Base-by-base conservation (phyloP, 2,329 filamentous ascomycete species). In the Parastagonospora avenae region DNA sequence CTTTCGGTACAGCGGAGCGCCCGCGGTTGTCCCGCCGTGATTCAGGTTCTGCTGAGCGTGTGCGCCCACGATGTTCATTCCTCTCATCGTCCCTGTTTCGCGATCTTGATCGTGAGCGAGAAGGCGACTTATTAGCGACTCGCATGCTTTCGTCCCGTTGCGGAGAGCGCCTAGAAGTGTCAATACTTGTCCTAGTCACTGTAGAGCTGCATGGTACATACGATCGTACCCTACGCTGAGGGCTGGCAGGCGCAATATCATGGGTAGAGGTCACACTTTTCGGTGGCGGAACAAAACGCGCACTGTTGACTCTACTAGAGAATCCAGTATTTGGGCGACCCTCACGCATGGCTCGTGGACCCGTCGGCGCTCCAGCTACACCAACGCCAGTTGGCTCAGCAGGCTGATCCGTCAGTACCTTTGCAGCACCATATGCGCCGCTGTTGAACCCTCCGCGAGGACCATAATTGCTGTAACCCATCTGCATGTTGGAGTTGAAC, bases 291-390 rank as follows among this genome's bases (percentile, higher is more conserved):
- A 62, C 61, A 46, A 60, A 68, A 43, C 68, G 63, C 24, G 52
- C 52, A 37, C 63, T 71, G 45, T 63, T 67, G 8, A 71, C 87
- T 71, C 81, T 74, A 63, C 89, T 84, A 58, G 86, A 83, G 46
- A 90, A 83, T 60, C 89, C 90, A 50, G 88, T 92, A 72, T 95
- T 95, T 44, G 90, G 89, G 9, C 92, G 79, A 28, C 92, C 91
- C 74, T 94, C 89, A 57, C 93, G 85, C 91, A 97, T 96, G 14
- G 94, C 94, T 75, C 94, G 92, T 41, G 94, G 94, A 8, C 92
- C 94, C 47, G 89, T 96, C 27, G 94, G 94, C 27, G 94, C 94
- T 76, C 83, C 83, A 67, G 78, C 79, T 45, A 85, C 82, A 32
- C 82, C 83, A 82, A 91, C 76, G 4, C 80, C 80, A 44, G 74